Evolutionary conservation across 108 stramenopile species (phyloP).

Genomic region (Thalassiosira profunda): DNA sequence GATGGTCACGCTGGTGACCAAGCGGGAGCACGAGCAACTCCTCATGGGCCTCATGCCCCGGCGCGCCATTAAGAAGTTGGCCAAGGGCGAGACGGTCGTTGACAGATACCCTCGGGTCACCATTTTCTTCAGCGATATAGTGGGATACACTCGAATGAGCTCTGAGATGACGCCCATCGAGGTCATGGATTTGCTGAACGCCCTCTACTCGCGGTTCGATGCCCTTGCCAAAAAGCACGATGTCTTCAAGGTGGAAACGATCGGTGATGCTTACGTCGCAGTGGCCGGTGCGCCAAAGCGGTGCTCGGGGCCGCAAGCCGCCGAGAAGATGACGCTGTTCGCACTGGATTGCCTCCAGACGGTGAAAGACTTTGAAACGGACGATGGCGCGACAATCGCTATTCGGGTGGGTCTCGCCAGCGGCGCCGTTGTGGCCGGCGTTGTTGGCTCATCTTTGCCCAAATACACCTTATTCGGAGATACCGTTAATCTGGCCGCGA

Average conservation of each 20-base stretch:
- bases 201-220: constrained; percentile 57
- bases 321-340: constrained; percentile 46
- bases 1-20: constrained; percentile 33
- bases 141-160: constrained; percentile 44
- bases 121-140: constrained; percentile 48
- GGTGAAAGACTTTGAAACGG: constrained; percentile 19
- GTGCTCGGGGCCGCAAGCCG: constrained; percentile 36
- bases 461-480: constrained; percentile 65
- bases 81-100: constrained; percentile 31
- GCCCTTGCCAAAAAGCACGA: constrained; percentile 16
- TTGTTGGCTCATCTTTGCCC: constrained; percentile 51
- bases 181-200: constrained; percentile 60
- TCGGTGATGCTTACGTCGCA: constrained; percentile 55
- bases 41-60: constrained; percentile 33
- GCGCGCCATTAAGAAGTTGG: constrained; percentile 30
- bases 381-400: constrained; percentile 22
- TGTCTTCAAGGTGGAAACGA: constrained; percentile 71
- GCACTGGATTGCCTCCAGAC: constrained; percentile 41
- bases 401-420: constrained; percentile 55
- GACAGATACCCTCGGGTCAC: constrained; percentile 32
- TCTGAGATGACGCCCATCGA: constrained; percentile 29
- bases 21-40: constrained; percentile 25
- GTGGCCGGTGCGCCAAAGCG: constrained; percentile 28
- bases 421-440: constrained; percentile 59
- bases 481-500: constrained; percentile 58